Conservation (phyloP, 2,329 filamentous ascomycete species). For the Colletotrichum incanum region DNA sequence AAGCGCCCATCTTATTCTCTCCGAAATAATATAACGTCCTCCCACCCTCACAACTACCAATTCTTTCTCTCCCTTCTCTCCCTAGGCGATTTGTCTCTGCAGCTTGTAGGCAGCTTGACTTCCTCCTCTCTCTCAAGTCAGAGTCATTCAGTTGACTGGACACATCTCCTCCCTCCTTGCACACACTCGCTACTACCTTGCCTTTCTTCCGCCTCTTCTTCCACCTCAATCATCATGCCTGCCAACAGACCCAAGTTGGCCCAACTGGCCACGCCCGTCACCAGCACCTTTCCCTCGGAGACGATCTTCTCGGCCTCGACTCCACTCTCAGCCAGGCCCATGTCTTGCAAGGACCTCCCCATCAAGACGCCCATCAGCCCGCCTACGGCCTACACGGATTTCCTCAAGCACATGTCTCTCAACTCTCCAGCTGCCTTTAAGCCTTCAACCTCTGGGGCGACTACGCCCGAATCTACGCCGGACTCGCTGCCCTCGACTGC, state of each 20-base stretch:
- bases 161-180: slow-evolving; percentile 32
- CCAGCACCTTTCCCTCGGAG: slow-evolving; percentile 74
- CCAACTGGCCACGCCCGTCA: slow-evolving; percentile 75
- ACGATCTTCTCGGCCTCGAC: slow-evolving; percentile 74
- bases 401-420: slow-evolving; percentile 86
- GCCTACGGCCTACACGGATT: slow-evolving; percentile 91
- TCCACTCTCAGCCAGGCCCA: slow-evolving; percentile 70
- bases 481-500: slow-evolving; percentile 59
- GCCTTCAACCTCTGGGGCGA: slow-evolving; percentile 64
- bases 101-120: slow-evolving; percentile 53
- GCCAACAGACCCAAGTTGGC: slow-evolving; percentile 72
- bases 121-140: slow-evolving; percentile 53
- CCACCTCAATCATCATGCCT: slow-evolving; percentile 61
- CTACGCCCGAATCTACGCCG: slow-evolving; percentile 59
- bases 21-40: slow-evolving; percentile 55
- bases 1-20: slow-evolving; percentile 52
- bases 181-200: slow-evolving; percentile 41
- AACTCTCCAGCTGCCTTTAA: slow-evolving; percentile 76
- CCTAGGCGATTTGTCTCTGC: slow-evolving; percentile 57
- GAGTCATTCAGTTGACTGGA: slow-evolving; percentile 65
- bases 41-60: slow-evolving; percentile 54
- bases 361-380: slow-evolving; percentile 95
- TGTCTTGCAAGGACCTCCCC: slow-evolving; percentile 58
- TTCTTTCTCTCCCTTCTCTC: slow-evolving; percentile 46
- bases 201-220: slow-evolving; percentile 29